These are phyloP conservation scores for Claviceps sp. DNA, from an alignment of 2,329 filamentous ascomycete genomes.

Conservation along the genomic window DNA sequence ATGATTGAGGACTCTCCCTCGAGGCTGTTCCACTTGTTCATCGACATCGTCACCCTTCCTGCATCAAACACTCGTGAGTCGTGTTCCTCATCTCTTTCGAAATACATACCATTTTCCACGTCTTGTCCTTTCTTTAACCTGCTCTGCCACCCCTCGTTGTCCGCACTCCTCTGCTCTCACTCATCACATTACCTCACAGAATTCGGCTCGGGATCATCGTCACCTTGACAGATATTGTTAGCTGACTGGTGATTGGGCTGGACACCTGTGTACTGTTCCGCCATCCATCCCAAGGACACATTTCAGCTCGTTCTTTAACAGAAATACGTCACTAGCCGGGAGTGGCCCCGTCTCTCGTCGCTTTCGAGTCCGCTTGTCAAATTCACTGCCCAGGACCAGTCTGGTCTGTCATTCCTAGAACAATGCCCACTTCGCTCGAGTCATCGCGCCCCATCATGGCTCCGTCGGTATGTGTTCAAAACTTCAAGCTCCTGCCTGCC, in stretches of 20 bases:
- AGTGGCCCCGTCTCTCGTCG: neutral
- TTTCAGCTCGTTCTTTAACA: neutral
- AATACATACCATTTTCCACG: no score
- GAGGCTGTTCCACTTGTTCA: no score
- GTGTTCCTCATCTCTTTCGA: no score
- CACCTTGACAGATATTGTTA: neutral
- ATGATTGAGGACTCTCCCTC: no score
- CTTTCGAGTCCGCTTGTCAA: neutral
- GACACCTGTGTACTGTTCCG: neutral
- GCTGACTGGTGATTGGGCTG: neutral
- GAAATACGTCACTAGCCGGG: neutral
- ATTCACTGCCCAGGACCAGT: neutral
- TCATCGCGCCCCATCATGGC: conserved; percentile 51
- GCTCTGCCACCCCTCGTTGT: neutral
- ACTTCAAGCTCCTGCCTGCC: neutral
- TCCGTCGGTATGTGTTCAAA: conserved; percentile 39
- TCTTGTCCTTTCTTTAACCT: no score
- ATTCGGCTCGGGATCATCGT: neutral
- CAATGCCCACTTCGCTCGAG: conserved; percentile 45
- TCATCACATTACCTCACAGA: neutral
- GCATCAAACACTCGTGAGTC: neutral
- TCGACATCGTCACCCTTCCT: neutral
- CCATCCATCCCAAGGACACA: neutral
- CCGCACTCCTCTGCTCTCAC: neutral
- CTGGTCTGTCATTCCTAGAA: neutral